These are phyloP conservation scores for Meyerozyma smithsonii DNA, from an alignment of 1,139 yeast genomes.

Conservation along the genomic window DNA sequence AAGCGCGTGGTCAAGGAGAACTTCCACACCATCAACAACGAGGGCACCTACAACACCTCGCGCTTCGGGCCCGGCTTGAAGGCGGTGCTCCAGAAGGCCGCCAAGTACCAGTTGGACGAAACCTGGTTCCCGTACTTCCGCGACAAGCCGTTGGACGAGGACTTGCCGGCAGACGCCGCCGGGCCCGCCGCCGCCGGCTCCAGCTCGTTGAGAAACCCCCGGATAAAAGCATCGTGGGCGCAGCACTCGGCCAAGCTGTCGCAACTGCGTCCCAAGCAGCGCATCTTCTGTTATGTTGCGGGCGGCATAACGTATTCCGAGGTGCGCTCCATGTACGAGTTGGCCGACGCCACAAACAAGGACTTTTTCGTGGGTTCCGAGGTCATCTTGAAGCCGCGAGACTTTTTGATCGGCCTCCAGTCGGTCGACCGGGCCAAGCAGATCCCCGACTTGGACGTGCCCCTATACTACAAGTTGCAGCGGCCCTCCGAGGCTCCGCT, in stretches of 20 bases:
- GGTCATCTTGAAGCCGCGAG: slow-evolving; percentile 63
- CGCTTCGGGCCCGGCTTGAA: slow-evolving; percentile 73
- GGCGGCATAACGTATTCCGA: slow-evolving; percentile 92
- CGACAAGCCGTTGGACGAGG: slow-evolving; percentile 68
- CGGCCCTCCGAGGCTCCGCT: slow-evolving; percentile 30
- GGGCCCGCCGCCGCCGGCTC: slow-evolving; percentile 17
- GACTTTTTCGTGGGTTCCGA: slow-evolving; percentile 86
- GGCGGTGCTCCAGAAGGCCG: slow-evolving; percentile 47
- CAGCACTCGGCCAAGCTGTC: slow-evolving; percentile 35
- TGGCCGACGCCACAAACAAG: slow-evolving; percentile 56
- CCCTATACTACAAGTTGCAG: slow-evolving; percentile 22
- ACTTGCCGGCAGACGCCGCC: slow-evolving; percentile 25
- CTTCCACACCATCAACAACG: slow-evolving; percentile 65
- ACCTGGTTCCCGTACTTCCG: slow-evolving; percentile 68
- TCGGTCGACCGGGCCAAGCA: slow-evolving; percentile 33
- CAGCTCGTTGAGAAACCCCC: slow-evolving; percentile 58
- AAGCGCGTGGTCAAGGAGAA: slow-evolving; percentile 37
- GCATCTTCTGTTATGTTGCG: slow-evolving; percentile 74
- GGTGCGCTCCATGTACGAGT: slow-evolving; percentile 68
- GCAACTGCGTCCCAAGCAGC: slow-evolving; percentile 51
- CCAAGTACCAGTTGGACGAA: slow-evolving; percentile 48
- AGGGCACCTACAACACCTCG: slow-evolving; percentile 66
- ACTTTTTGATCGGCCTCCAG: slow-evolving; percentile 44
- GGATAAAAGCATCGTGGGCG: slow-evolving; percentile 84
- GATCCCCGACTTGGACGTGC: slow-evolving; percentile 30